phyloP scores from a whole-genome alignment of 2,329 filamentous ascomycete genomes.

The Aurifilum marmelostoma region DNA sequence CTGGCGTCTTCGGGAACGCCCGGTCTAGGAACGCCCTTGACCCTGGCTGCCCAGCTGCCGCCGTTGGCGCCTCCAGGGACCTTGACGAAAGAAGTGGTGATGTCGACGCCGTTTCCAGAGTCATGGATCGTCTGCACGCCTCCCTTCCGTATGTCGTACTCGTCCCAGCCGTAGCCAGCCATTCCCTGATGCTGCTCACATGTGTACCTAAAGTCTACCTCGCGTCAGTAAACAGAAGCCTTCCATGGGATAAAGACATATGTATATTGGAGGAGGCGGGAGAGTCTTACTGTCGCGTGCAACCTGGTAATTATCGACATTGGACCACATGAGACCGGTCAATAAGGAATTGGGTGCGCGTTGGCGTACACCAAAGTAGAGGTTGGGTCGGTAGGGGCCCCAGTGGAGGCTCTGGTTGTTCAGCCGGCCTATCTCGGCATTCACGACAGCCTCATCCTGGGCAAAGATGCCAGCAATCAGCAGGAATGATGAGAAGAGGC shows the following conservation, averaged over 20 bases:
- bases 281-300: conserved; percentile 73
- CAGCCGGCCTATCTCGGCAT: conserved; percentile 53
- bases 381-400: conserved; percentile 91
- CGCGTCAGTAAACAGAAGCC: conserved; percentile 29
- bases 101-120: conserved; percentile 81
- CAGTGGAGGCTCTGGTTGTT: conserved; percentile 89
- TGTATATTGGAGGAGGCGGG: neutral
- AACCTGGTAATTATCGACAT: conserved; percentile 76
- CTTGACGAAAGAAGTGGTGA: conserved; percentile 94
- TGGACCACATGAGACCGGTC: conserved; percentile 86
- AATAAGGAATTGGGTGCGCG: conserved; percentile 79
- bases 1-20: conserved; percentile 69
- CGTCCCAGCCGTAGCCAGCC: conserved; percentile 96
- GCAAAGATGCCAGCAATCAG: conserved; percentile 30
- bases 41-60: conserved; percentile 88
- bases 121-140: conserved; percentile 92
- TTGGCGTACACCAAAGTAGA: conserved; percentile 91
- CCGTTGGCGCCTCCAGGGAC: conserved; percentile 82
- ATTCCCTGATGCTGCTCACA: conserved; percentile 96
- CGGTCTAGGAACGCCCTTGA: conserved; percentile 78
- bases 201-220: conserved; percentile 81
- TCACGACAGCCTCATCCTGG: conserved; percentile 45
- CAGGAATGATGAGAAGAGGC: conserved; percentile 33
- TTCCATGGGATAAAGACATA: too few relatives aligned
- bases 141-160: conserved; percentile 87